phyloP scores from a whole-genome alignment of 2,329 filamentous ascomycete species.

The Cadophora luteo-olivacea region DNA sequence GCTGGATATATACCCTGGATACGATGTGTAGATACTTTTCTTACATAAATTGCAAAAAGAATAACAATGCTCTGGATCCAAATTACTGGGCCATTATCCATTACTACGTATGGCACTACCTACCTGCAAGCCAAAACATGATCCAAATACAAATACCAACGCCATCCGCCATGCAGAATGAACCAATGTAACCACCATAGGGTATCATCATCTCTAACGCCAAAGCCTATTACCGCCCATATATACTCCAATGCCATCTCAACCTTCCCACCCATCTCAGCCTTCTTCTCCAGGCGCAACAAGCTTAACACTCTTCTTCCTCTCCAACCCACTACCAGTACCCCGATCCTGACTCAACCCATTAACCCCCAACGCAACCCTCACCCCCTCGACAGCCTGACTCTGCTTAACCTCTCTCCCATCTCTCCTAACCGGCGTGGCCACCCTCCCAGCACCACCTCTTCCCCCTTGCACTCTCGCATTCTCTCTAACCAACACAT shows the following conservation, averaged over 20 bases:
- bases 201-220: constrained; percentile 24
- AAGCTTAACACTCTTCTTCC: constrained; percentile 71
- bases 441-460: constrained; percentile 28
- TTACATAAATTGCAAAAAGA: too few species aligned
- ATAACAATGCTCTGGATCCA: too few species aligned
- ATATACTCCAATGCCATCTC: constrained; percentile 2
- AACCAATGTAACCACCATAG: constrained; percentile 8
- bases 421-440: constrained; percentile 52
- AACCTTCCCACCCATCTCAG: not conserved
- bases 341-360: constrained; percentile 23
- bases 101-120: too few species aligned
- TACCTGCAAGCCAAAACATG: not conserved
- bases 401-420: constrained; percentile 63
- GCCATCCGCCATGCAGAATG: constrained; percentile 2
- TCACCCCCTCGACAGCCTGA: constrained; percentile 64
- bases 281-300: constrained; percentile 44
- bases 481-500: constrained; percentile 38
- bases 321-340: constrained; percentile 50
- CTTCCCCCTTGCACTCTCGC: constrained; percentile 28
- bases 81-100: too few species aligned
- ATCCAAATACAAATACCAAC: not conserved
- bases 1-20: constrained; percentile 4
- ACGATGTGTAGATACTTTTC: not conserved
- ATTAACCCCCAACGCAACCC: constrained; percentile 54
- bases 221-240: constrained; percentile 9